phyloP scores from a whole-genome alignment of 2,329 filamentous ascomycete species.

The Cladosporium sp. region DNA sequence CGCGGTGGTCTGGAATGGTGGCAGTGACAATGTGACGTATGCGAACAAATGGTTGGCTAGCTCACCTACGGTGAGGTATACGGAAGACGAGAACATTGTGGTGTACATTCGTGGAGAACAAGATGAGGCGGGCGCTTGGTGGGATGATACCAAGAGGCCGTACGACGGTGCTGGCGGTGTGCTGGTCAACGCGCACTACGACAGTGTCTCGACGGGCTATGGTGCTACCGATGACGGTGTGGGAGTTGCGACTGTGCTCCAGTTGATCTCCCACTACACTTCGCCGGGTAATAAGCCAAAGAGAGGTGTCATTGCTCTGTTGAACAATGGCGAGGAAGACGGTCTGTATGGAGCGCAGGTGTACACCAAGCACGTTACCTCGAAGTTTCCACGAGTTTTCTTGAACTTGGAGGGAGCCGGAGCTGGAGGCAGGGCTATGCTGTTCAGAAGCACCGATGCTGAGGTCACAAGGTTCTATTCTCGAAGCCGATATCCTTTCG shows the following conservation, averaged over 20 bases:
- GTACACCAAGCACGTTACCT: conserved; percentile 77
- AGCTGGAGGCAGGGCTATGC: conserved; percentile 78
- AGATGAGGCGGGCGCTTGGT: conserved; percentile 69
- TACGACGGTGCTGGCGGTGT: conserved; percentile 62
- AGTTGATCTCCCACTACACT: conserved; percentile 84
- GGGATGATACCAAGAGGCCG: conserved; percentile 43
- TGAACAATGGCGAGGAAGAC: conserved; percentile 97
- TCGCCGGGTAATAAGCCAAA: conserved; percentile 63
- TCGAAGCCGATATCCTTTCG: conserved; percentile 70
- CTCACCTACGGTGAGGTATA: conserved; percentile 58
- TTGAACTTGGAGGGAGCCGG: conserved; percentile 94
- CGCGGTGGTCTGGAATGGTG: conserved; percentile 10
- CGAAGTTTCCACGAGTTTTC: conserved; percentile 79
- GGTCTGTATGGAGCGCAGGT: conserved; percentile 81
- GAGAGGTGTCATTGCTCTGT: conserved; percentile 74
- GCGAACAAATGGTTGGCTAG: conserved; percentile 21
- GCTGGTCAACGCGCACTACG: conserved; percentile 92
- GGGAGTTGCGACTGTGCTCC: conserved; percentile 79
- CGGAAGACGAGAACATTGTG: conserved; percentile 88
- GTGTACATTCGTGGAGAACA: conserved; percentile 85
- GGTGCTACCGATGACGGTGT: conserved; percentile 94
- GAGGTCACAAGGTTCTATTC: conserved; percentile 79
- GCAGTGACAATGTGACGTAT: conserved; percentile 61
- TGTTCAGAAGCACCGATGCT: conserved; percentile 85
- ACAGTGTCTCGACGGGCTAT: conserved; percentile 86